Evolutionary conservation across 768 basidiomycete genomes (phyloP), one percentile per base, ranked within the genome.

Genomic region (Termitomyces sp.): DNA sequence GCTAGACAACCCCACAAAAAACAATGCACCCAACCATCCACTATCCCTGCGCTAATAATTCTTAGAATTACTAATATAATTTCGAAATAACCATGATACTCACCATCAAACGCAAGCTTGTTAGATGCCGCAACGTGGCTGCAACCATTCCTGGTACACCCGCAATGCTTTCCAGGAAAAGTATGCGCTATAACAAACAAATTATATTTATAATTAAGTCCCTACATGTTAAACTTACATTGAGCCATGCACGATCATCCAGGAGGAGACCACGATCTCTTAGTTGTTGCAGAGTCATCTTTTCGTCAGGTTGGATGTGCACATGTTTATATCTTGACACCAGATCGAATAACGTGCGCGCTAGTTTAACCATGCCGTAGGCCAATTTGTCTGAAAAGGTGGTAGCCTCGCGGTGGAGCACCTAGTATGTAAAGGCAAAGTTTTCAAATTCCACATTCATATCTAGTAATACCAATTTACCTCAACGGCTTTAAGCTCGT

Each of bases 81-180:
- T 22, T 9, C 4, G 27, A 36, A 58, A 33, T 46, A 36, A 27
- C 54, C 55, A 42, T 50, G 13, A 8, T 15, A 58, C 78, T 65
- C 66, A 90, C 90, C 90, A 98, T 91, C 39, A 95, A 76, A 42
- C 97, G 85, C 41, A 99, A 78, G 70, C 92, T 94, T 44, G 82
- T 82, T 36, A 99, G 78, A 74, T 99, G 97, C 30, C 97, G 83
- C 37, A 95, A 77, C 31, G 87, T 88, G 9, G 90, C 91, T 13
- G 86, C 92, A n/a, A 91, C 93, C 93, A 95, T 95, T 5, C 95
- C 95, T 20, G 96, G 96, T 1, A 98, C 95, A 22, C 92, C 97
- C 13, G 97, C 97, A 55, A 97, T 85, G 54, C 83, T 87, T 74
- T 98, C 96, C 36, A 98, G 79, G 75, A 80, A 77, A 27, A 81